Evolutionary conservation across 352 stramenopile genomes (phyloP).

Genomic region (Phytophthora megakarya): DNA sequence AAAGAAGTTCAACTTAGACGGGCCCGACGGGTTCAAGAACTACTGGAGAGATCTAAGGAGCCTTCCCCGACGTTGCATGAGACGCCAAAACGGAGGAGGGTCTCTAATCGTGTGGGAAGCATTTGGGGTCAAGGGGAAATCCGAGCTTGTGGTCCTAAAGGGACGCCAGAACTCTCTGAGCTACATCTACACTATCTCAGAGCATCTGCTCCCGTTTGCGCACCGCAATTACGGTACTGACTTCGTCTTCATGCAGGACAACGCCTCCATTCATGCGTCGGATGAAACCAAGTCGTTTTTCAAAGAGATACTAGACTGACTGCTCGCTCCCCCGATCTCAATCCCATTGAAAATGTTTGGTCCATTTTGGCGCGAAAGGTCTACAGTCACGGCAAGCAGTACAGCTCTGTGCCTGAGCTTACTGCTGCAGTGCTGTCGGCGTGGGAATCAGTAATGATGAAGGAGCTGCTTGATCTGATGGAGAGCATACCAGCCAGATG

Average conservation of each 20-base stretch:
- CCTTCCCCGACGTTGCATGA: conserved; percentile 9
- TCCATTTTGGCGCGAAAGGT: background rate
- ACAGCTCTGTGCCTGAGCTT: conserved; percentile 2
- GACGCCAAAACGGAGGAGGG: conserved; percentile 8
- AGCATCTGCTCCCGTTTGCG: background rate
- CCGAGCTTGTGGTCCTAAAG: too few species aligned
- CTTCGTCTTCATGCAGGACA: conserved; percentile 31
- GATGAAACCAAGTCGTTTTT: conserved; percentile 7
- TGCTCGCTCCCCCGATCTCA: background rate
- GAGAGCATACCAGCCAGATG: too few species aligned
- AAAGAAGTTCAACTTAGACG: conserved; percentile 29
- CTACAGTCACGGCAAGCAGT: conserved; percentile 7
- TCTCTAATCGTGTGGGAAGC: conserved; percentile 30
- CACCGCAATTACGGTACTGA: conserved; percentile 3
- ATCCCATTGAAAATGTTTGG: background rate
- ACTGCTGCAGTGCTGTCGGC: conserved; percentile 2
- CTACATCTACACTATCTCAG: background rate
- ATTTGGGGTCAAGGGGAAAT: too few species aligned
- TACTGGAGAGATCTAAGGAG: conserved; percentile 2
- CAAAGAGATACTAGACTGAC: conserved; percentile 5
- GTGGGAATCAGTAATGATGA: background rate
- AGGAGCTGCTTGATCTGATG: background rate
- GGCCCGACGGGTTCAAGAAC: conserved; percentile 14
- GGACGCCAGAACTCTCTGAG: too few species aligned
- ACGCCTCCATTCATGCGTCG: conserved; percentile 23